Conservation (phyloP, 176 grass and related monocot species). For the Miscanthus lutarioriparius region DNA sequence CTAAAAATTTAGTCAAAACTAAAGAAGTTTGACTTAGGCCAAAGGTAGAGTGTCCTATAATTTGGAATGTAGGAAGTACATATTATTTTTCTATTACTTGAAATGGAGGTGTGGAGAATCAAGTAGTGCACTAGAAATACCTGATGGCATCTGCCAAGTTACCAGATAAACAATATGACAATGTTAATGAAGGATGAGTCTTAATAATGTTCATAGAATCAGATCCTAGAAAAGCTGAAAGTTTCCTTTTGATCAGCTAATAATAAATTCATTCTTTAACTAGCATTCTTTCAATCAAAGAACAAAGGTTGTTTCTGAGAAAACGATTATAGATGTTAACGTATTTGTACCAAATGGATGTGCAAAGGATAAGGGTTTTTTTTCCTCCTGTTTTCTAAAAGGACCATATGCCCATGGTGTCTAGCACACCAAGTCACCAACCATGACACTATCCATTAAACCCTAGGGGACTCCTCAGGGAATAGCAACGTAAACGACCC, state of each 20-base stretch:
- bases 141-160: neutral
- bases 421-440: neutral
- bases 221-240: neutral
- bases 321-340: neutral
- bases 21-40: neutral
- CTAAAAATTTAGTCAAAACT: neutral
- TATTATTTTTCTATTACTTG: neutral
- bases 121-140: conserved; percentile 2
- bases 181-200: neutral
- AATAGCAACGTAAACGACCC: neutral
- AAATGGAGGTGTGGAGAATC: neutral
- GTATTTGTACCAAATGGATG: neutral
- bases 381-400: neutral
- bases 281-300: neutral
- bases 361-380: neutral
- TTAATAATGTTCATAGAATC: conserved; percentile 8
- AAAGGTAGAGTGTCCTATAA: neutral
- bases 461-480: neutral
- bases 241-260: neutral
- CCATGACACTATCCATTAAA: neutral
- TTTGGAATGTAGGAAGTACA: neutral
- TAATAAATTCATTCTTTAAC: neutral
- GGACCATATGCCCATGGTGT: neutral
- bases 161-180: neutral
- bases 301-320: neutral